phyloP scores from a whole-genome alignment of 768 basidiomycete species.

The Leucocoprinus birnbaumii region DNA sequence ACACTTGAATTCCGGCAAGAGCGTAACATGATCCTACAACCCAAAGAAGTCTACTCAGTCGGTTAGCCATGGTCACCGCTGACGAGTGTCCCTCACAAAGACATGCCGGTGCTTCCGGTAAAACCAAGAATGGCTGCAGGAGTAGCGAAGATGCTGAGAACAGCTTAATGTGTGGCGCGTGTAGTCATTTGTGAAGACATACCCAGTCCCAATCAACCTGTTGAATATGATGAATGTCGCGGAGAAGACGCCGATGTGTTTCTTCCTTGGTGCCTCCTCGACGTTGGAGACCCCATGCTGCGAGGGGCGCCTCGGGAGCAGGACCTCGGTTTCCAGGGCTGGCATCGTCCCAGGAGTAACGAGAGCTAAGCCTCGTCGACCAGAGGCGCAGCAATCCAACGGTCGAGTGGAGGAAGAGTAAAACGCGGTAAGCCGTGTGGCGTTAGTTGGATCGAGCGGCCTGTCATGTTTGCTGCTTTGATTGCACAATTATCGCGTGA shows the following conservation, averaged over 20 bases:
- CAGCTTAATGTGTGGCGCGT: background rate
- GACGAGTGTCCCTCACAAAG: slow-evolving; percentile 19
- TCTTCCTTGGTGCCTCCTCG: background rate
- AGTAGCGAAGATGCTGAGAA: slow-evolving; percentile 31
- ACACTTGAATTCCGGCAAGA: slow-evolving; percentile 32
- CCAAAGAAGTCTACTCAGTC: slow-evolving; percentile 31
- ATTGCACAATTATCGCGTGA: too few relatives aligned
- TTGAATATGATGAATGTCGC: slow-evolving; percentile 36
- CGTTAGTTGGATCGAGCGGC: too few relatives aligned
- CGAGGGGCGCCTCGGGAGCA: background rate
- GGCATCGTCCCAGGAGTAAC: background rate
- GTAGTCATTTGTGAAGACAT: slow-evolving; percentile 1
- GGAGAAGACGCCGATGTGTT: slow-evolving; percentile 26
- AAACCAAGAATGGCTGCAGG: slow-evolving; percentile 28
- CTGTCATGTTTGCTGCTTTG: too few relatives aligned
- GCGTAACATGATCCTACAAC: slow-evolving; percentile 31
- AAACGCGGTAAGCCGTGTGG: too few relatives aligned
- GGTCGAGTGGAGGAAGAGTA: too few relatives aligned
- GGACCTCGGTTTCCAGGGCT: background rate
- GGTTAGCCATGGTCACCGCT: background rate
- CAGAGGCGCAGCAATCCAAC: too few relatives aligned
- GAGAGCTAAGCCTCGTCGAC: too few relatives aligned
- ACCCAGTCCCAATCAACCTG: slow-evolving; percentile 36
- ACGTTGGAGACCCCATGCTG: background rate
- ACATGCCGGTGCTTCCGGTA: slow-evolving; percentile 31